Base-by-base conservation (phyloP, 2,329 filamentous ascomycete species). In the Fusarium marasasianum region DNA sequence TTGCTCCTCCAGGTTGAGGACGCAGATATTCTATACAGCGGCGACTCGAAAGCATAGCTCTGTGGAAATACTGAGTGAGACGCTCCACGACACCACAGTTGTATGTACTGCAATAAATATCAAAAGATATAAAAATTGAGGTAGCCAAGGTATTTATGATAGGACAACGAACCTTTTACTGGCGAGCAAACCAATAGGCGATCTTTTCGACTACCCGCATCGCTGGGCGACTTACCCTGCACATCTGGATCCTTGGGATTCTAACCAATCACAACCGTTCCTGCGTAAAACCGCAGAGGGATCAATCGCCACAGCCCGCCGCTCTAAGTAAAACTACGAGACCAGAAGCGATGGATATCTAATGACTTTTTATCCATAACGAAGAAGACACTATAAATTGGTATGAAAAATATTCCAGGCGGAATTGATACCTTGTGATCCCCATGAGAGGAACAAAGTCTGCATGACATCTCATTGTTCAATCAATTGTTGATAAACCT, bases 191-290 rank as follows among this genome's bases (percentile, higher is more conserved):
- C 11, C 15, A 11, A 22, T 3, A 5, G 8, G 8, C 29, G 8
- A 22, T 29, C 13, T 15, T 5, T 3, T 29, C 6, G 22, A 20
- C 2, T 2, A 13, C 6, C 12, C 15, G 18, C 20, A 3, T 13
- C 6, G 6, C 22, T 22, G 13, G 6, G 13, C 6, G 4, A 47
- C 1, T 3, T 47, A 47, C 45, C 45, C 45, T 47, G 11, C 9
- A 47, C 13, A 8, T 0, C 0, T 47, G 13, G 6, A 9, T 29
- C 9, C 6, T 1, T 2, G 0, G 1, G 4, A 15, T 22, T 31
- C 4, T 6, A 8, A 6, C 45, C 14, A 48, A 48, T 48, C 45
- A 48, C 20, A 15, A 4, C 18, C 13, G 1, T 3, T 3, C 5
- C 1, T 7, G 12, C 24, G 18, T 47, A 20, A 10, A 20, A 14